Percentiles rank a stretch among this genome's conserved stretches.
Evolutionary conservation across 2,329 filamentous ascomycete genomes (phyloP).

Genomic region (Macrophomina phaseolina): DNA sequence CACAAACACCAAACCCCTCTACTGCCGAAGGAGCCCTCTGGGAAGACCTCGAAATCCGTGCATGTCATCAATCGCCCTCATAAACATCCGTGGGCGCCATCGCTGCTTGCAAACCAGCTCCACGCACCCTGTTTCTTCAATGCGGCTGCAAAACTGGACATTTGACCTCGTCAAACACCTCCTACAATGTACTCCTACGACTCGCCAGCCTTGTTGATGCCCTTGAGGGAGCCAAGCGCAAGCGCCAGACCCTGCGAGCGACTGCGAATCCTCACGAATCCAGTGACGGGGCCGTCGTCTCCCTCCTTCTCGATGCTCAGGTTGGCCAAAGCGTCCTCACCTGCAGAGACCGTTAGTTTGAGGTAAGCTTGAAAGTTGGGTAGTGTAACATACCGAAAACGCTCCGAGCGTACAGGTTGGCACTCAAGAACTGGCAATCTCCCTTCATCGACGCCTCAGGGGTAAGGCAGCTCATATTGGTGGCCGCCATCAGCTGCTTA

Average conservation of each 20-base stretch:
- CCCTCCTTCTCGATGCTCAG: conserved; percentile 97
- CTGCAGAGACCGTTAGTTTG: conserved; percentile 54
- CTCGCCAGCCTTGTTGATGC: conserved; percentile 66
- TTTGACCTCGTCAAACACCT: not conserved
- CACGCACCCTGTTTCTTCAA: not conserved
- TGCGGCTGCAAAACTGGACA: conserved; percentile 26
- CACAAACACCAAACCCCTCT: conserved; percentile 23
- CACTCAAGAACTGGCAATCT: conserved; percentile 96
- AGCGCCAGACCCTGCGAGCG: conserved; percentile 93
- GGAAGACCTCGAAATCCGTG: conserved; percentile 18
- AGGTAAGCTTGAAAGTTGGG: not conserved
- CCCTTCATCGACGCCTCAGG: conserved; percentile 96
- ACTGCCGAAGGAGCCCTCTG: conserved; percentile 13
- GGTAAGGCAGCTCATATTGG: conserved; percentile 98
- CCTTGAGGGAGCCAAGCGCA: conserved; percentile 92
- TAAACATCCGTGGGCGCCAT: conserved; percentile 13
- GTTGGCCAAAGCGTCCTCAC: conserved; percentile 97
- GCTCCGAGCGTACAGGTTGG: conserved; percentile 93
- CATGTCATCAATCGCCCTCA: conserved; percentile 26
- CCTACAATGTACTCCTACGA: conserved; percentile 3
- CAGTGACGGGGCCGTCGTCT: conserved; percentile 91
- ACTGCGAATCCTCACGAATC: conserved; percentile 97
- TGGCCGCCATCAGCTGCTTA: conserved; percentile 92
- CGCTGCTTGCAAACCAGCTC: conserved; percentile 7
- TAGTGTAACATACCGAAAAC: conserved; percentile 87